Percentiles rank a stretch among this genome's conserved stretches.
Conservation (phyloP, 2,329 filamentous ascomycete species). For the Microsporum ferrugineum region DNA sequence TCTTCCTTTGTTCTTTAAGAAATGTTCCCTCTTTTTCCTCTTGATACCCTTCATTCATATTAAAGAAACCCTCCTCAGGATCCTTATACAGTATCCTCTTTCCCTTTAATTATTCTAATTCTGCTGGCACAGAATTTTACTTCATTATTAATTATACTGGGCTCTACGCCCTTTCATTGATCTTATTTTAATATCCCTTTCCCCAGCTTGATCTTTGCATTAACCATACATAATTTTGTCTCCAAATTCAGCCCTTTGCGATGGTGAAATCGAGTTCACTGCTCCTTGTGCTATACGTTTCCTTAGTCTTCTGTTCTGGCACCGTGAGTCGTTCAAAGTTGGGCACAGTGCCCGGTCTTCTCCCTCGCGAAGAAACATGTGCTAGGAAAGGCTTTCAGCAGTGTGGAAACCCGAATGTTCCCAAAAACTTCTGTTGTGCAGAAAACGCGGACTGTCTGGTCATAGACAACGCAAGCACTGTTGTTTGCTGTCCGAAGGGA, state of each 20-base stretch:
- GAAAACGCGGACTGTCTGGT: slow-evolving; percentile 31
- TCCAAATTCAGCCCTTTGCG: background rate
- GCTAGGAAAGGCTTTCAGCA: slow-evolving; percentile 22
- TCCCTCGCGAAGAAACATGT: slow-evolving; percentile 18
- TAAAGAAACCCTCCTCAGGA: background rate
- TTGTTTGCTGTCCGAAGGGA: slow-evolving; percentile 38
- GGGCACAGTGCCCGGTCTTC: background rate
- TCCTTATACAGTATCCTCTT: background rate
- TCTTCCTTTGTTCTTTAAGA: background rate
- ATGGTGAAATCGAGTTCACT: background rate
- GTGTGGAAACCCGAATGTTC: slow-evolving; percentile 29
- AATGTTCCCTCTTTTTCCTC: background rate
- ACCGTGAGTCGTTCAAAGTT: background rate
- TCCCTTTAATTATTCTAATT: background rate
- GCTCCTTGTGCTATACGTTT: background rate
- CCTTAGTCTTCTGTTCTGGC: background rate
- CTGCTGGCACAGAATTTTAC: slow-evolving; percentile 4
- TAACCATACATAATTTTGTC: background rate
- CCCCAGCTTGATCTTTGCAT: background rate
- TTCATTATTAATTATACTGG: background rate
- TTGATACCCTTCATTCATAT: background rate
- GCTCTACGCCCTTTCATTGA: background rate
- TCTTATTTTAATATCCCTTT: background rate
- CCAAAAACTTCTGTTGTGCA: slow-evolving; percentile 35
- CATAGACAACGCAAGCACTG: slow-evolving; percentile 32